A percentile compares a stretch with the other conserved stretches of the same genome.
phyloP scores from a whole-genome alignment of 78 protist species.

The Dictyostelium firmibasis region DNA sequence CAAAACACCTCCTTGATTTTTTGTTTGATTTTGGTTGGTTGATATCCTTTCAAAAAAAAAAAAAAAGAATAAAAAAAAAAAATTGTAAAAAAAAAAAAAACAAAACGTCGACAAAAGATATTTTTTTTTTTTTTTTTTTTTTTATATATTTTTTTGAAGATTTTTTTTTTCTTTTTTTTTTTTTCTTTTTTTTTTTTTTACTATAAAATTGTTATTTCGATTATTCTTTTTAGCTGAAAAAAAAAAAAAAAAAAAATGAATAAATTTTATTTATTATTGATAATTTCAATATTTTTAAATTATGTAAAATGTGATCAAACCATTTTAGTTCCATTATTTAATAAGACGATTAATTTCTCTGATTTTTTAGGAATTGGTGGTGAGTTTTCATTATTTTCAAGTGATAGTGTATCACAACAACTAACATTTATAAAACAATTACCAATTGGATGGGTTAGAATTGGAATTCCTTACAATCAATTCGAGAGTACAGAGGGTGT shows the following conservation, averaged over 20 bases:
- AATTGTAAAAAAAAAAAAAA: too few species aligned
- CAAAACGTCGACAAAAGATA: too few species aligned
- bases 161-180: too few species aligned
- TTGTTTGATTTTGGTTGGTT: too few species aligned
- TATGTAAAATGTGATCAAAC: not conserved
- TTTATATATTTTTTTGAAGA: too few species aligned
- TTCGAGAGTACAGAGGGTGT: not conserved
- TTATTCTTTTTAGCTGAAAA: too few species aligned
- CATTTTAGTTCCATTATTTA: not conserved
- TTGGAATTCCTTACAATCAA: not conserved
- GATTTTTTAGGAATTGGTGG: not conserved
- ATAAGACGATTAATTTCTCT: not conserved
- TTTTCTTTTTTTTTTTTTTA: too few species aligned
- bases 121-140: too few species aligned
- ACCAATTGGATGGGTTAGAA: not conserved
- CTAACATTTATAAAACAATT: not conserved
- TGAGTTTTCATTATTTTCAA: not conserved
- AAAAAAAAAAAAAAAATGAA: not conserved
- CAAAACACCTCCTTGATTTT: too few species aligned
- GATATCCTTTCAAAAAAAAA: too few species aligned
- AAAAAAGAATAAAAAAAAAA: too few species aligned
- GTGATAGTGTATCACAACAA: not conserved
- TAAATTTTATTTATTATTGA: not conserved
- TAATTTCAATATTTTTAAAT: not conserved
- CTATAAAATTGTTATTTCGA: too few species aligned